These are phyloP conservation scores for Talinum fruticosum DNA, from an alignment of 148 eudicot species.

Conservation along the genomic window DNA sequence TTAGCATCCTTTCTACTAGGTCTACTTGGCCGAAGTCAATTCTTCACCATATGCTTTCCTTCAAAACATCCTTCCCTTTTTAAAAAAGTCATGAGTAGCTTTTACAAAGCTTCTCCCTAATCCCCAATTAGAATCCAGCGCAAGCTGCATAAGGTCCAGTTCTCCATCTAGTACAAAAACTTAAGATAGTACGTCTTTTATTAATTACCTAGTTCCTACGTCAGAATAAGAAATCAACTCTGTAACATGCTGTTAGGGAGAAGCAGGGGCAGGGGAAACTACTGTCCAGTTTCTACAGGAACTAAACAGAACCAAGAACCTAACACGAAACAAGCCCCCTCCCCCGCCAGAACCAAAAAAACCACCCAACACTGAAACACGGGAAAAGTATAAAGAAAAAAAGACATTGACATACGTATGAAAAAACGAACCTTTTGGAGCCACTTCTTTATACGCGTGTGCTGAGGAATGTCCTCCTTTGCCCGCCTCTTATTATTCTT, in stretches of 20 bases:
- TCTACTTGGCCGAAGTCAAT: neutral
- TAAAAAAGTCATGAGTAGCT: neutral
- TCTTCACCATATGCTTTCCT: neutral
- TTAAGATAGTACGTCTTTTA: neutral
- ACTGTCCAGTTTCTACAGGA: neutral
- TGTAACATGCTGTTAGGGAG: neutral
- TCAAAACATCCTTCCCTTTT: neutral
- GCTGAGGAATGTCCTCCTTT: constrained; percentile 70
- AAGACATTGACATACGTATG: neutral
- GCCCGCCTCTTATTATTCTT: constrained; percentile 86
- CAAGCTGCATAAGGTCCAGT: neutral
- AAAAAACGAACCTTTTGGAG: constrained; percentile 68
- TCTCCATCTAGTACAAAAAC: neutral
- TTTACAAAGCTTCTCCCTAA: neutral
- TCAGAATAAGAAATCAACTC: neutral
- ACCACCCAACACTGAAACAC: no score
- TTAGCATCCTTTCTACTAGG: neutral
- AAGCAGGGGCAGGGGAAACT: neutral
- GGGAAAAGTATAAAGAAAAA: no score
- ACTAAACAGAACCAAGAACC: neutral
- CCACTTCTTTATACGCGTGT: constrained; percentile 86
- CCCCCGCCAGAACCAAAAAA: no score
- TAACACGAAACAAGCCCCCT: no score
- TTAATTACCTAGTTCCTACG: neutral
- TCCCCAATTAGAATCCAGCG: neutral